Evolutionary conservation across 768 basidiomycete genomes (phyloP), one percentile per base, ranked within the genome.

Genomic region (Rhodotorula diobovata): DNA sequence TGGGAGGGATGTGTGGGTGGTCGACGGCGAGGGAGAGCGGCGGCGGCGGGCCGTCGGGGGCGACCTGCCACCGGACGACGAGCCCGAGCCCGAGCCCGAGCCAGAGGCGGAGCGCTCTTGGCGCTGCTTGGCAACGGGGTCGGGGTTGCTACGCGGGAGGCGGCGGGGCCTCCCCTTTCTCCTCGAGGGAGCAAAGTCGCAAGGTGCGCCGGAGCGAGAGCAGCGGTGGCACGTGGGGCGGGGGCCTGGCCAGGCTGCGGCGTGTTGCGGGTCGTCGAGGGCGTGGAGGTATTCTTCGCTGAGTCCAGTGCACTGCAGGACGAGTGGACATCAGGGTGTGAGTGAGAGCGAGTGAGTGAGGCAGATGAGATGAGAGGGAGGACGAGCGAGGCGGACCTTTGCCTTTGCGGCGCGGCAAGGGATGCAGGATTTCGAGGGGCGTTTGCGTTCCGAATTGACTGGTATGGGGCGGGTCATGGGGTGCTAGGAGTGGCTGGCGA

Each of bases 391-490:
- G 30, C 57, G 35, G 32, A 58, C 57, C 58, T 61, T 61, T 25
- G 53, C 54, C 28, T 70, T 70, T 23, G 63, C 59, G 5, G 54
- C 18, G 16, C 69, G 50, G 54, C 69, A 70, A 21, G 69, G 43
- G 23, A 61, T 51, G 46, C 69, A 70, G 23, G 63, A 65, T 23
- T 65, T 61, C 20, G 51, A 55, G 4, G 63, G 69, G 15, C 69
- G 63, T 28, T 70, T 61, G 69, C 69, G 69, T 23, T 55, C 43
- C 0, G 23, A 53, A 4, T 48, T 35, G 25, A 61, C 58, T 16
- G 69, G 69, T 30, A 70, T 70, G 21, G 69, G 69, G 10, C 56
- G 61, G 0, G 68, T 69, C 68, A 69, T 68, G 14, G n/a, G 32
- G 21, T 41, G 23, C 34, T 34, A 12, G 6, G n/a, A n/a, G 14